Evolutionary conservation across 2,329 filamentous ascomycete species (phyloP).

Genomic region (Aureobasidium namibiae): DNA sequence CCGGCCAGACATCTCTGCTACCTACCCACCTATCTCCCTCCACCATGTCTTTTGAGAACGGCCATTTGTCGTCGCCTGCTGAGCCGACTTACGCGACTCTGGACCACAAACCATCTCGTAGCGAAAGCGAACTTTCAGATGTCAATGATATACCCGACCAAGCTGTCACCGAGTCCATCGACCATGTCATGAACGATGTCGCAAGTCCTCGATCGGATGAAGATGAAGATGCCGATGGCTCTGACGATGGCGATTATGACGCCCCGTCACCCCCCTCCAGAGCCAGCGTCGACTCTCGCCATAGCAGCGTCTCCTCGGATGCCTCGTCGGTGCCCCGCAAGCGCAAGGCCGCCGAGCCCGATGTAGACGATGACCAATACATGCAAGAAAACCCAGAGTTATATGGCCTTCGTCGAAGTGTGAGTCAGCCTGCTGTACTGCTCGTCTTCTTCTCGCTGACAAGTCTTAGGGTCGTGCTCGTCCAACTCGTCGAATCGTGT

Average conservation of each 20-base stretch:
- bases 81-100: slow-evolving; percentile 35
- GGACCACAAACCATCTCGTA: slow-evolving; percentile 45
- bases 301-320: slow-evolving; percentile 58
- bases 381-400: slow-evolving; percentile 89
- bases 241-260: slow-evolving; percentile 63
- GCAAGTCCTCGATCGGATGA: slow-evolving; percentile 39
- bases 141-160: slow-evolving; percentile 45
- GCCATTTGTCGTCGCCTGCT: slow-evolving; percentile 51
- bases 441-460: slow-evolving; percentile 24
- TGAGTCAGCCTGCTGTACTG: slow-evolving; percentile 39
- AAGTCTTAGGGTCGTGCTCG: slow-evolving; percentile 49
- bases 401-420: slow-evolving; percentile 88
- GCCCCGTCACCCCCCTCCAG: slow-evolving; percentile 46
- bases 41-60: slow-evolving; percentile 56
- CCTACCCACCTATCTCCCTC: slow-evolving; percentile 44
- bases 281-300: slow-evolving; percentile 40
- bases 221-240: slow-evolving; percentile 42
- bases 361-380: slow-evolving; percentile 63
- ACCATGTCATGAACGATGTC: slow-evolving; percentile 36
- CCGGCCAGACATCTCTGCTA: slow-evolving; percentile 55
- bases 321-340: slow-evolving; percentile 63
- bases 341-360: slow-evolving; percentile 62
- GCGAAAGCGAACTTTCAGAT: slow-evolving; percentile 72
- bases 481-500: slow-evolving; percentile 53
- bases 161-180: slow-evolving; percentile 29